phyloP scores from a whole-genome alignment of 2,329 filamentous ascomycete species.

The Stagonosporopsis rhizophila region DNA sequence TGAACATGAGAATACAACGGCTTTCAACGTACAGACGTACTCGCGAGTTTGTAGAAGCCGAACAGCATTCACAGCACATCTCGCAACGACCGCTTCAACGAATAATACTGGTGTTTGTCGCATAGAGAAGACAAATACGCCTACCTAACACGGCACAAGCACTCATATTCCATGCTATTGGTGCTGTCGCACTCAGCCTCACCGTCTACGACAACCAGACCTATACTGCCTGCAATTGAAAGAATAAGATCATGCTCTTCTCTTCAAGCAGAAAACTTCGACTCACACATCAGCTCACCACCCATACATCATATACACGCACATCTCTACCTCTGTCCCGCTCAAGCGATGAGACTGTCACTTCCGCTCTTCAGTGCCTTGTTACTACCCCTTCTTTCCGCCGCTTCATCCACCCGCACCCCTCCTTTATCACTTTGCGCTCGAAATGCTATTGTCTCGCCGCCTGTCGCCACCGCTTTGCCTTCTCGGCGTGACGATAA shows the following conservation, averaged over 20 bases:
- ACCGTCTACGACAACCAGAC: constrained; percentile 19
- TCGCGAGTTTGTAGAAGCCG: not conserved
- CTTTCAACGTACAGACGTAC: not conserved
- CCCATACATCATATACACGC: not conserved
- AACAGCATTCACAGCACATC: no score
- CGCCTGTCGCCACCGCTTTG: constrained; percentile 11
- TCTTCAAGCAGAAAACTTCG: constrained; percentile 10
- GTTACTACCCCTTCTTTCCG: constrained; percentile 19
- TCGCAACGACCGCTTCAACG: no score
- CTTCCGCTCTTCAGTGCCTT: constrained; percentile 21
- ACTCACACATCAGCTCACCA: constrained; percentile 2
- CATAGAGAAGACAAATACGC: not conserved
- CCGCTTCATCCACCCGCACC: constrained; percentile 17
- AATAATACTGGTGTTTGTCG: not conserved
- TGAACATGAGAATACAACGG: not conserved
- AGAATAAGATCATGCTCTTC: constrained; percentile 14
- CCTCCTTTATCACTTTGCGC: constrained; percentile 9
- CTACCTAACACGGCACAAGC: constrained; percentile 8
- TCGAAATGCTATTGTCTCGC: constrained; percentile 9
- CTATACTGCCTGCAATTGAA: constrained; percentile 7
- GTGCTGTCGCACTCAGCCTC: constrained; percentile 22
- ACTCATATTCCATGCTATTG: constrained; percentile 9
- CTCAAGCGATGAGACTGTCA: constrained; percentile 21
- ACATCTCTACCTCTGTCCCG: not conserved
- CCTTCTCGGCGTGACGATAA: constrained; percentile 21